These are phyloP conservation scores for Monilinia aucupariae DNA, from an alignment of 2,329 filamentous ascomycete genomes.

Conservation along the genomic window DNA sequence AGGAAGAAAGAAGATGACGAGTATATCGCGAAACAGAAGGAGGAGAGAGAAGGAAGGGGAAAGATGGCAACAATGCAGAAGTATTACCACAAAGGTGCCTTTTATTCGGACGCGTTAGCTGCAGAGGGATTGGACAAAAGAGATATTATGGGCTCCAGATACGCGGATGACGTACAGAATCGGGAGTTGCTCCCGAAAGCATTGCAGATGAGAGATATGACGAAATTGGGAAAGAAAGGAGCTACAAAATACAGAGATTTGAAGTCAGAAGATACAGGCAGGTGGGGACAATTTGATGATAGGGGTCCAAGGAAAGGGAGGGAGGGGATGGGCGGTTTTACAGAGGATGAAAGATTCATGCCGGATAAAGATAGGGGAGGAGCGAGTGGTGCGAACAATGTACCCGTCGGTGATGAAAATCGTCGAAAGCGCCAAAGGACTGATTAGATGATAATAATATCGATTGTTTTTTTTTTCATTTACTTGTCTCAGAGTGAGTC, in stretches of 20 bases:
- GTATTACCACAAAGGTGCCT: slow-evolving; percentile 95
- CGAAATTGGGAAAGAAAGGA: slow-evolving; percentile 87
- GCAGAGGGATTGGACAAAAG: slow-evolving; percentile 70
- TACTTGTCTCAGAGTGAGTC: neutral
- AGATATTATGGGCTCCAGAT: slow-evolving; percentile 79
- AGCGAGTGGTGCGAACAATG: slow-evolving; percentile 62
- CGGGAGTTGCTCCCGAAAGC: slow-evolving; percentile 82
- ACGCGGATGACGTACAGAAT: slow-evolving; percentile 77
- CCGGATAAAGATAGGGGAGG: slow-evolving; percentile 54
- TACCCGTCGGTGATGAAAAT: slow-evolving; percentile 55
- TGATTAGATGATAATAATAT: neutral
- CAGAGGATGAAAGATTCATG: slow-evolving; percentile 61
- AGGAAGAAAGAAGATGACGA: slow-evolving; percentile 77
- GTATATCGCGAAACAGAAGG: slow-evolving; percentile 63
- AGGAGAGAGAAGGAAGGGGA: slow-evolving; percentile 55
- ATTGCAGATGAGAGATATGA: slow-evolving; percentile 89
- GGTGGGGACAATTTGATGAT: slow-evolving; percentile 46
- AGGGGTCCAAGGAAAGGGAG: slow-evolving; percentile 38
- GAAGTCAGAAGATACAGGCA: slow-evolving; percentile 40
- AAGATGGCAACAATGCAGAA: slow-evolving; percentile 90
- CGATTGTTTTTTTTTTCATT: neutral
- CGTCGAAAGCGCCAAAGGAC: slow-evolving; percentile 8
- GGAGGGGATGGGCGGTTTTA: slow-evolving; percentile 37
- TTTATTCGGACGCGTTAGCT: slow-evolving; percentile 78
- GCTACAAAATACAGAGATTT: slow-evolving; percentile 86